Base-by-base conservation (phyloP, 148 eudicot species). In the Vaccinium vitisidaea region DNA sequence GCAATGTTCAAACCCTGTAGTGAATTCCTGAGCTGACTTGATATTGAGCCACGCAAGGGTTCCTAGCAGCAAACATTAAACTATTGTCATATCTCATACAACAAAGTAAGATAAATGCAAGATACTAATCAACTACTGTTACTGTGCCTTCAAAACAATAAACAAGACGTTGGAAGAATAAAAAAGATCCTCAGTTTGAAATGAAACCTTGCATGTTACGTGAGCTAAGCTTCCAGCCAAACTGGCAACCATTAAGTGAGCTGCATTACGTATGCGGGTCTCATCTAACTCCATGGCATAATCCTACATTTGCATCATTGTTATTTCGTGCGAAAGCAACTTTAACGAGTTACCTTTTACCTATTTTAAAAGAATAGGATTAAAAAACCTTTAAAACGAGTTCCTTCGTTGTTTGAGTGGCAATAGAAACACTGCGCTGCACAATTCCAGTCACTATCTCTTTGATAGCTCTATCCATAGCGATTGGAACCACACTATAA, bases 191-290 rank as follows among this genome's bases (percentile, higher is more conserved):
- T 43, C 46, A 83, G 61, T 75, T 25, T n/a, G 16, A 85, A 30
- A 70, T 67, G 43, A 80, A 83, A 93, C 99, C 96, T 97, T 97
- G 98, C 99, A 97, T 75, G 99, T 95, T 74, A 97, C 98, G 87
- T 97, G 98, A 90, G 99, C 99, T 84, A 97, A 91, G 87, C 99
- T 94, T 82, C 98, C 99, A 82, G 98, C 94, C 90, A 97, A 92
- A 89, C 99, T 92, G 81, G 96, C 99, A 78, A 97, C 99, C 99
- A 97, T 97, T 85, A 97, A 85, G 89, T 95, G 98, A 81, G 98
- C 99, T 81, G 98, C 99, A 90, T 92, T 94, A 58, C 87, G 86
- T 87, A 95, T 92, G 63, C 97, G 94, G 83, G 90, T 89, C 90
- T 97, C 99, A 82, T 97, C 98, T 23, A 95, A 88, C 88, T 97